Evolutionary conservation across 192 early-diverging fungal genomes (phyloP).

Genomic region (Coemansia sp.): DNA sequence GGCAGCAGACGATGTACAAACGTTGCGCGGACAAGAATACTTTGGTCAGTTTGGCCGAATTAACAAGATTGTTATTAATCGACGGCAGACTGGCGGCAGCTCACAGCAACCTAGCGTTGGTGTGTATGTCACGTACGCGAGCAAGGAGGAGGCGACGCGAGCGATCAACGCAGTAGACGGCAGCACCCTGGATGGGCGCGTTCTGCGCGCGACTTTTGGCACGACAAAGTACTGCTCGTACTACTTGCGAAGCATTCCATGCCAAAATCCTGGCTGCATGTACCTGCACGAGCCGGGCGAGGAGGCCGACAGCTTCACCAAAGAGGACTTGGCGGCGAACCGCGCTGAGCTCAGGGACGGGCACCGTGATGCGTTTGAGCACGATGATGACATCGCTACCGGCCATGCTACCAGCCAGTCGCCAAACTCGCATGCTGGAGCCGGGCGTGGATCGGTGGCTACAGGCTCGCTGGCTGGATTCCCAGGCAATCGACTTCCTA

Average conservation of each 20-base stretch:
- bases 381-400: slow-evolving; percentile 6
- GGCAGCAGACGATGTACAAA: slow-evolving; percentile 76
- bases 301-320: slow-evolving; percentile 87
- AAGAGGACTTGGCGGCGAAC: slow-evolving; percentile 77
- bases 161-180: slow-evolving; percentile 96
- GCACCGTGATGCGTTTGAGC: not conserved
- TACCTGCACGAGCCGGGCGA: slow-evolving; percentile 92
- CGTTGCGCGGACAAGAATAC: slow-evolving; percentile 80
- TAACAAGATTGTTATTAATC: slow-evolving; percentile 86
- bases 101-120: slow-evolving; percentile 56
- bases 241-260: slow-evolving; percentile 84
- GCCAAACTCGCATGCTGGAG: not conserved
- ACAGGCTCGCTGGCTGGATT: slow-evolving; percentile 1
- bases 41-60: slow-evolving; percentile 99
- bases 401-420: slow-evolving; percentile 10
- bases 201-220: slow-evolving; percentile 90
- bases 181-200: slow-evolving; percentile 76
- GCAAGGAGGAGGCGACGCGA: slow-evolving; percentile 87
- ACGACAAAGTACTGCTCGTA: slow-evolving; percentile 98
- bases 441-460: not conserved
- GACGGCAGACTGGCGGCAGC: slow-evolving; percentile 53
- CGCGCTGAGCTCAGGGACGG: slow-evolving; percentile 3
- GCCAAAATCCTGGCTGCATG: slow-evolving; percentile 92
- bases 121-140: slow-evolving; percentile 88
- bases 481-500: not conserved